Conservation (phyloP, 257 asterid genomes). For the Solanum dulcamara region DNA sequence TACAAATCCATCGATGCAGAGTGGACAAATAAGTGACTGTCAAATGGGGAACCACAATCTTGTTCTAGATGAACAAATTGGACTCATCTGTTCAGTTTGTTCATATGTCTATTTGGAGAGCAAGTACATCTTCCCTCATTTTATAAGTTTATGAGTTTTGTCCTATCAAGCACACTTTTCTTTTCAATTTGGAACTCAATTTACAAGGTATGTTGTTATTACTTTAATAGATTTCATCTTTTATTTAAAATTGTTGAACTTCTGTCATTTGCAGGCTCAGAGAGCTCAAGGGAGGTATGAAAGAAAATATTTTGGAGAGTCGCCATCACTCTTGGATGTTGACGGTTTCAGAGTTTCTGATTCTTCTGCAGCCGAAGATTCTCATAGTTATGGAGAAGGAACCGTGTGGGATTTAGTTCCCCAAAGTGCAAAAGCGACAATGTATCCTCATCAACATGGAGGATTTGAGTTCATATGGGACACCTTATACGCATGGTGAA, state of each 20-base stretch:
- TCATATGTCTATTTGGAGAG: conserved; percentile 27
- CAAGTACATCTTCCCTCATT: conserved; percentile 43
- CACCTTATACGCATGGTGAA: background rate
- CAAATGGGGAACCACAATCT: conserved; percentile 28
- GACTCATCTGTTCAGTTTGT: conserved; percentile 44
- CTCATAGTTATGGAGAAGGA: conserved; percentile 4
- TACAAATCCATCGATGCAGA: background rate
- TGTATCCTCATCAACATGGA: conserved; percentile 57
- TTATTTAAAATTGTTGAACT: background rate
- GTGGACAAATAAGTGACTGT: conserved; percentile 8
- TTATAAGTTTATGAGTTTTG: conserved; percentile 26
- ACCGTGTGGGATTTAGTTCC: conserved; percentile 52
- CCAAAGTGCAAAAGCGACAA: conserved; percentile 1
- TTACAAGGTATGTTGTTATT: too few species aligned
- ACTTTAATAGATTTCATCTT: too few species aligned
- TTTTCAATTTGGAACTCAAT: too few species aligned
- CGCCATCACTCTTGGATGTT: background rate
- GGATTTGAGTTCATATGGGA: conserved; percentile 65
- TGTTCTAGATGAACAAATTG: conserved; percentile 52
- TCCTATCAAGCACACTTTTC: background rate
- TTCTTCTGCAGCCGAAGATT: background rate
- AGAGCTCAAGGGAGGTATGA: conserved; percentile 2
- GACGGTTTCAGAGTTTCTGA: conserved; percentile 1
- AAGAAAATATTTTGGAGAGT: background rate
- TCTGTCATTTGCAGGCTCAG: conserved; percentile 15